phyloP scores from a whole-genome alignment of 202 grass and related monocot species.

The Alloteropsis angusta region DNA sequence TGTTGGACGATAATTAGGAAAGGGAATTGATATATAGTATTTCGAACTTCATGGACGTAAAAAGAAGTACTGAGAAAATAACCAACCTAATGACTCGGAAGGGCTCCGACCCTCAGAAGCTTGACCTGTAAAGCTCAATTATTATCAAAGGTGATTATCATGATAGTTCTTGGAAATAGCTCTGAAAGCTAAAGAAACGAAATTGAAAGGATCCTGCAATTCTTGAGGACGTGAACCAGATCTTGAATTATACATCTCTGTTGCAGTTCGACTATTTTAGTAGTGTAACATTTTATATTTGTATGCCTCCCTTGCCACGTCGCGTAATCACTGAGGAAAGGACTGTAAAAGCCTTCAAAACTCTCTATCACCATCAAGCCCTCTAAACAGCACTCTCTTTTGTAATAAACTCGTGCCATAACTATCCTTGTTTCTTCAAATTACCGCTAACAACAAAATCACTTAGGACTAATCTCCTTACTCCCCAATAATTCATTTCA shows the following conservation, averaged over 20 bases:
- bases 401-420: not conserved
- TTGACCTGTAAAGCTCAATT: constrained; percentile 24
- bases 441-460: not conserved
- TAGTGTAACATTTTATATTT: not conserved
- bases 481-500: not conserved
- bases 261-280: not conserved
- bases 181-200: constrained; percentile 4
- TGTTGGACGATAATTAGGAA: constrained; percentile 12
- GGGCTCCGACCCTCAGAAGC: constrained; percentile 55
- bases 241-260: not conserved
- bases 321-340: not conserved
- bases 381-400: not conserved
- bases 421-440: not conserved
- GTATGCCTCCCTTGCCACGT: not conserved
- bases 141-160: constrained; percentile 13
- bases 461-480: not conserved
- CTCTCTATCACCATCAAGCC: not conserved
- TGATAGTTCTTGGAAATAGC: not conserved
- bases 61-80: constrained; percentile 12
- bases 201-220: not conserved
- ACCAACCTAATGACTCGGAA: constrained; percentile 59
- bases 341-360: not conserved
- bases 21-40: not conserved
- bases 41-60: not conserved
- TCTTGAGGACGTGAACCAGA: not conserved